Evolutionary conservation across 257 asterid species (phyloP).

Genomic region (Ophiorrhiza pumila): DNA sequence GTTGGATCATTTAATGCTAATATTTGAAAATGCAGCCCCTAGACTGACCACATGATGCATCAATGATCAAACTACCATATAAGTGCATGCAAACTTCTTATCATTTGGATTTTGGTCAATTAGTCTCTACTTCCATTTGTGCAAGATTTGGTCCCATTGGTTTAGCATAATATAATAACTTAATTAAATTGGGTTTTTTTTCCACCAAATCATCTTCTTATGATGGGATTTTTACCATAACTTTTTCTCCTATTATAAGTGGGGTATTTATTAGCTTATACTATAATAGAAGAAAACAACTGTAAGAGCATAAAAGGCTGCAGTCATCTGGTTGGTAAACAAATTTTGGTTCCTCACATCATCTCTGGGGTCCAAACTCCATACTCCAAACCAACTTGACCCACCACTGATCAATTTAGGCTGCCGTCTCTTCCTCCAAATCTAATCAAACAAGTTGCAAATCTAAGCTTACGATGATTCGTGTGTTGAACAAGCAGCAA

Average conservation of each 20-base stretch:
- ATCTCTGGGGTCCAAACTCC: slow-evolving; percentile 7
- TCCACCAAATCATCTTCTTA: neutral
- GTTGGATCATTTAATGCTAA: too few species aligned
- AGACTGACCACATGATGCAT: too few species aligned
- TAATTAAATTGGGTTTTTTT: neutral
- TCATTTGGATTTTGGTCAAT: neutral
- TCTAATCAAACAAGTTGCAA: slow-evolving; percentile 8
- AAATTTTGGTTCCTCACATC: slow-evolving; percentile 15
- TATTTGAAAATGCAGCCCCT: too few species aligned
- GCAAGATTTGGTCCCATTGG: neutral
- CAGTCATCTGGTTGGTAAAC: neutral
- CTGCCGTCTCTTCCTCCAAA: neutral
- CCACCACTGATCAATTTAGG: slow-evolving; percentile 3
- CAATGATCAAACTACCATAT: too few species aligned
- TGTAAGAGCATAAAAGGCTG: neutral
- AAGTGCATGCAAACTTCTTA: too few species aligned
- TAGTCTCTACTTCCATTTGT: neutral
- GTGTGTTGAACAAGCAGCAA: neutral
- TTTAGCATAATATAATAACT: neutral
- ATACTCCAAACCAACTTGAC: slow-evolving; percentile 9
- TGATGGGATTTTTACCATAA: neutral
- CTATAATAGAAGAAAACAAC: neutral
- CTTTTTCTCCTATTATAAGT: neutral
- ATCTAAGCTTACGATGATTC: neutral
- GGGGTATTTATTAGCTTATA: neutral